Base-by-base conservation (phyloP, 768 basidiomycete genomes). In the Lactarius tabidus region DNA sequence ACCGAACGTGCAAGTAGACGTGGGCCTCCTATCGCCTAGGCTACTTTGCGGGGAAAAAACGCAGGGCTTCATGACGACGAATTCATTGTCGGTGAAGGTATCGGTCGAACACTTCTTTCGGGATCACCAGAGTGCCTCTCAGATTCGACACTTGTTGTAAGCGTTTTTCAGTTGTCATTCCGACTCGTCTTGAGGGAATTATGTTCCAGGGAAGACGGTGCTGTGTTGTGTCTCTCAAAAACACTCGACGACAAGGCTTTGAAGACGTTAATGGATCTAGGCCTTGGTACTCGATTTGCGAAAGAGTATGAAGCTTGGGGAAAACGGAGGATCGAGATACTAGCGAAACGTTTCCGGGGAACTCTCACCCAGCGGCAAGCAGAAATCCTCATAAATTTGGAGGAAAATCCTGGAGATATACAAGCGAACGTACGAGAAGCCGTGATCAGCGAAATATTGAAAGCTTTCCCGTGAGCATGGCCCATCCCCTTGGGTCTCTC, bases 41-140 rank as follows among this genome's bases (percentile, higher is more conserved):
- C 62, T 26, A n/a, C 57, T 70, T 23, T 17, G 29, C 6, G 72
- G 72, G 14, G 72, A 72, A 41, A 59, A 63, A 1, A 18, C 26
- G 10, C 72, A 72, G 45, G n/a, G 66, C 6, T 43, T 72, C 18
- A 56, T 72, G 43, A 67, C 67, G 0, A 58, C 54, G 8, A 12
- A 54, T 18, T 69, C 58, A 48, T 43, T 23, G n/a, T 31, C 45
- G 3, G 60, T 56, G n/a, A 36, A 56, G 57, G 56, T 15, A 2
- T 6, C 39, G 28, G 38, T 53, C 6, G 57, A 62, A 6, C 31
- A 5, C 1, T 53, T 62, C 31, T 0, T n/a, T 23, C 18, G 18
- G 39, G 23, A 17, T 2, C 31, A 66, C 6, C 57, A 48, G n/a
- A 66, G 51, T n/a, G 48, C 12, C 6, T 6, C 60, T 0, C 65